Conservation (phyloP, 768 basidiomycete species). For the Termitomyces sp. region DNA sequence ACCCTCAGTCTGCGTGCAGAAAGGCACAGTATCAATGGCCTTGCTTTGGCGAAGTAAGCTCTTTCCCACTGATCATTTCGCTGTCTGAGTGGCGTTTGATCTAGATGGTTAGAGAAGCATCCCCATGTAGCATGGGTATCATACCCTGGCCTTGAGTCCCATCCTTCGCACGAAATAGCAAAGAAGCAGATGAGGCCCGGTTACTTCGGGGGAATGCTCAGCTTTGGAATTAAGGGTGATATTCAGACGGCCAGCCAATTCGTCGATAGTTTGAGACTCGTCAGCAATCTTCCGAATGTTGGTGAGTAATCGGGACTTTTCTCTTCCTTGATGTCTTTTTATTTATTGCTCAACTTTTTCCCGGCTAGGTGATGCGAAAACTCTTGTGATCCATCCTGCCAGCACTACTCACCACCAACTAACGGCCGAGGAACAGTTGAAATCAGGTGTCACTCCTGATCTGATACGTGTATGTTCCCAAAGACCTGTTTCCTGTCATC, state of each 20-base stretch:
- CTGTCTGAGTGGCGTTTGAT: not conserved
- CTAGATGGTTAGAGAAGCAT: conserved; percentile 58
- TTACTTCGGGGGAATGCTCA: conserved; percentile 69
- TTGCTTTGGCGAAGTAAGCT: conserved; percentile 56
- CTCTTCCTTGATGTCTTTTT: not conserved
- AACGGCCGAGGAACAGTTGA: conserved; percentile 51
- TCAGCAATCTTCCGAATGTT: conserved; percentile 72
- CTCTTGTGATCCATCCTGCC: conserved; percentile 75
- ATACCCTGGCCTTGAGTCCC: conserved; percentile 66
- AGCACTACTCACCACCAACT: conserved; percentile 77
- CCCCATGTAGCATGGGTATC: conserved; percentile 72
- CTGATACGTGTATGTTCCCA: conserved; percentile 56
- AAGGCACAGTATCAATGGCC: conserved; percentile 70
- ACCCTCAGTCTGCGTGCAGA: too few species aligned
- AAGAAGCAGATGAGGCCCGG: conserved; percentile 50
- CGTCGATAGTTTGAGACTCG: conserved; percentile 69
- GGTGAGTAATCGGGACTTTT: conserved; percentile 31
- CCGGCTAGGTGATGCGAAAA: conserved; percentile 62
- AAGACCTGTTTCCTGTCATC: not conserved
- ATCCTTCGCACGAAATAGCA: conserved; percentile 59
- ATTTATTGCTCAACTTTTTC: not conserved
- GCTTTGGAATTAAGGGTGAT: conserved; percentile 71
- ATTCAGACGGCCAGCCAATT: conserved; percentile 48
- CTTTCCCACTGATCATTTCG: not conserved
- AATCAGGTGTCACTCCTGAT: conserved; percentile 73